A percentile compares a stretch with the other conserved stretches of the same genome.
phyloP scores from a whole-genome alignment of 2,329 filamentous ascomycete genomes.

The Calonectria honghensis region DNA sequence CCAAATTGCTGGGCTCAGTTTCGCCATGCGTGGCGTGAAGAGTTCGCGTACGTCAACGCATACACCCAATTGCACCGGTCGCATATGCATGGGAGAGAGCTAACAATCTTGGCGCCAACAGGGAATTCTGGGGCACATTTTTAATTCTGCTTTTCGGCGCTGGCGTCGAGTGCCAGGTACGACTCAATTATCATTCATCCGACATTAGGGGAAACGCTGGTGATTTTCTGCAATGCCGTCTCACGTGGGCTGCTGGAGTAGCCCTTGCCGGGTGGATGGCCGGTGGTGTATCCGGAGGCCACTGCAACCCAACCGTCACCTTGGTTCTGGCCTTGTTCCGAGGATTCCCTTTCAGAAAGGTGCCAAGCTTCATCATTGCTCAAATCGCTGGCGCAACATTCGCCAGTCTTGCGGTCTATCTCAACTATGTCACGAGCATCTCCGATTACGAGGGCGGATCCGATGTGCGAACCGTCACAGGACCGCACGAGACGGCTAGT shows the following conservation, averaged over 20 bases:
- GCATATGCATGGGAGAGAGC: not conserved
- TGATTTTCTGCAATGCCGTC: constrained; percentile 27
- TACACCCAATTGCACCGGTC: not conserved
- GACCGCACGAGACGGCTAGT: constrained; percentile 24
- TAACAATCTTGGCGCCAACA: not conserved
- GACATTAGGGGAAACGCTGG: constrained; percentile 27
- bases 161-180: constrained; percentile 23
- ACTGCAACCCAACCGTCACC: constrained; percentile 30
- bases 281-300: constrained; percentile 25
- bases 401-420: constrained; percentile 2
- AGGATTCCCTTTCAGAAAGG: constrained; percentile 18
- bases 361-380: constrained; percentile 9
- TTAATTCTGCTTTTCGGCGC: constrained; percentile 24
- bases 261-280: constrained; percentile 25
- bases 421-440: constrained; percentile 26
- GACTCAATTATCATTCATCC: constrained; percentile 25
- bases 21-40: constrained; percentile 28
- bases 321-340: constrained; percentile 16
- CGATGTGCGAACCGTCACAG: constrained; percentile 12
- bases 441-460: constrained; percentile 27
- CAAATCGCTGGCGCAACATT: constrained; percentile 13
- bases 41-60: constrained; percentile 27
- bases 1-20: constrained; percentile 23
- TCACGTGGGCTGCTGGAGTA: constrained; percentile 23
- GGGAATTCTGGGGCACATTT: constrained; percentile 28